Conservation (phyloP, 495 filamentous ascomycete species). For the Aspergillus campestris region DNA sequence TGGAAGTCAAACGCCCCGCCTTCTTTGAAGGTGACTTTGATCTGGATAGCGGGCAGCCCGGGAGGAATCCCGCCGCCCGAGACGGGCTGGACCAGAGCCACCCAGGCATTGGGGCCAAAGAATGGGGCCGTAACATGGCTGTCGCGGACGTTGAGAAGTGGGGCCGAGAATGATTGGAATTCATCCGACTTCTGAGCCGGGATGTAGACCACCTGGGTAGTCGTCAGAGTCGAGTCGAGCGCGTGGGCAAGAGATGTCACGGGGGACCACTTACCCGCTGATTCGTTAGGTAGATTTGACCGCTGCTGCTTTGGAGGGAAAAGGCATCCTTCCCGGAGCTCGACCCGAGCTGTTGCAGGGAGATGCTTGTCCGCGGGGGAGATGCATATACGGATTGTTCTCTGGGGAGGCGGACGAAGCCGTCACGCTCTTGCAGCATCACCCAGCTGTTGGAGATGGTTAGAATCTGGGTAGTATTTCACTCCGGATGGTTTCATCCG, state of each 20-base stretch:
- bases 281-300: conserved; percentile 76
- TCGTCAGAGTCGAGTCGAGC: not conserved
- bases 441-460: conserved; percentile 53
- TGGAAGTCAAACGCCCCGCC: conserved; percentile 93
- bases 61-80: conserved; percentile 76
- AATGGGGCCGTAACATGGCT: conserved; percentile 86
- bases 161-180: conserved; percentile 82
- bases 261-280: conserved; percentile 52
- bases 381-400: conserved; percentile 64
- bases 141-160: conserved; percentile 77
- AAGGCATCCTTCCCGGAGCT: conserved; percentile 49
- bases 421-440: conserved; percentile 57
- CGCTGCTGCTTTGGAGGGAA: conserved; percentile 49
- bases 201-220: conserved; percentile 73
- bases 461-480: not conserved
- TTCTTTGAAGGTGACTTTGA: conserved; percentile 86
- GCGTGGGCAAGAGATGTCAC: too few relatives aligned
- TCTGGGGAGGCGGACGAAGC: conserved; percentile 61
- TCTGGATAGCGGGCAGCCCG: conserved; percentile 60
- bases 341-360: conserved; percentile 51
- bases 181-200: conserved; percentile 57
- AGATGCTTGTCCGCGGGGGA: conserved; percentile 59
- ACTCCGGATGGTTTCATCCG: too few relatives aligned
- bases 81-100: conserved; percentile 68
- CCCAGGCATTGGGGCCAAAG: conserved; percentile 95